Conservation (phyloP, 73 alveolate species). For the Paramecium pentaurelia region DNA sequence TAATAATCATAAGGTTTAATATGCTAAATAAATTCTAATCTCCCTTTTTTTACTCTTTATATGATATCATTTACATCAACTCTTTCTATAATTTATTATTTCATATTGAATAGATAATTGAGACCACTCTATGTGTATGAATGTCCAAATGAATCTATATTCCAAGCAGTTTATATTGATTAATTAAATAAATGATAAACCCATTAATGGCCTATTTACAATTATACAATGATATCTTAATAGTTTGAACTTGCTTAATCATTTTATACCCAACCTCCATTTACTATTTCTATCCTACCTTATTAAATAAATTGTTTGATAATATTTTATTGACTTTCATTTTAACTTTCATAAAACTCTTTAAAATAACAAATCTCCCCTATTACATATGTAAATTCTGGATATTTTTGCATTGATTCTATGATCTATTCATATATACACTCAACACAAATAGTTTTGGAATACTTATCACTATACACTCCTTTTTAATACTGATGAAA, state of each 20-base stretch:
- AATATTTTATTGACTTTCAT: background rate
- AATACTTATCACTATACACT: background rate
- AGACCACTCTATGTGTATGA: conserved; percentile 1
- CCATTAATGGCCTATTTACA: conserved; percentile 16
- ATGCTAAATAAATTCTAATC: background rate
- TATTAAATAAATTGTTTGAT: conserved; percentile 63
- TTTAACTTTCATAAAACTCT: background rate
- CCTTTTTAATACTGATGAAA: background rate
- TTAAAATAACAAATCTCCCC: background rate
- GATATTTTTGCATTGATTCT: background rate
- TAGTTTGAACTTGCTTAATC: conserved; percentile 86
- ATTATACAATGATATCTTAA: conserved; percentile 53
- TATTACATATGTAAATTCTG: background rate
- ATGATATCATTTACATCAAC: conserved; percentile 31
- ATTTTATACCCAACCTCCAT: conserved; percentile 91
- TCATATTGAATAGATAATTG: conserved; percentile 4
- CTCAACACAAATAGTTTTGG: background rate
- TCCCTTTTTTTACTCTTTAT: background rate
- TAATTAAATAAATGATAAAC: background rate
- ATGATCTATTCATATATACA: background rate
- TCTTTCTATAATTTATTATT: conserved; percentile 5
- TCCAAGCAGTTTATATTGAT: background rate
- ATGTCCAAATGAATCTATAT: conserved; percentile 10
- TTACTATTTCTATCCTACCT: conserved; percentile 84
- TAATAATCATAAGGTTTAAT: background rate